Percentiles rank a stretch among this genome's conserved stretches.
Conservation (phyloP, 2,329 filamentous ascomycete species). For the Grosmannia huntii region DNA sequence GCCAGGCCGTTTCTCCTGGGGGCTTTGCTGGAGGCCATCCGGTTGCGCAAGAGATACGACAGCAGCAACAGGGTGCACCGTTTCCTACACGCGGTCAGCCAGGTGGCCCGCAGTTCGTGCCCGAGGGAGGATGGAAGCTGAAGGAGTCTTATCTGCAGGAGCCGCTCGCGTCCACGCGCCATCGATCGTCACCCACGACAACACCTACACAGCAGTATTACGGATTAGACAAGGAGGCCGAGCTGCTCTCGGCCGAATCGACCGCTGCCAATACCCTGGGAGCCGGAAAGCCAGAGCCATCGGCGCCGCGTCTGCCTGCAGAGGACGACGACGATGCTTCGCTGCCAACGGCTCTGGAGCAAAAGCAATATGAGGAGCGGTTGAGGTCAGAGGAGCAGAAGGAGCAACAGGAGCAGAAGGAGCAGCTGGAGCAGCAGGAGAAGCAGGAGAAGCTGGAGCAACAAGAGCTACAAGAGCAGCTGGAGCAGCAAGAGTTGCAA, state of each 20-base stretch:
- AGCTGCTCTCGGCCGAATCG: slow-evolving; percentile 12
- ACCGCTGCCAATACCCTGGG: background rate
- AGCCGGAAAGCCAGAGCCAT: background rate
- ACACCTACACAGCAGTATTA: slow-evolving; percentile 17
- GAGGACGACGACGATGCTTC: background rate
- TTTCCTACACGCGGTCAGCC: background rate
- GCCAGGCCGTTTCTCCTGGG: too few relatives aligned
- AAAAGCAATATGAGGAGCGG: background rate
- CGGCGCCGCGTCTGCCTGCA: background rate
- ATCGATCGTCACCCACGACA: slow-evolving; percentile 20
- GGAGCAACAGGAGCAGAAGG: background rate
- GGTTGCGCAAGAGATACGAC: background rate
- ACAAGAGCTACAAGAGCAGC: background rate
- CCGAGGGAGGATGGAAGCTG: slow-evolving; percentile 37
- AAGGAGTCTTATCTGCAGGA: slow-evolving; percentile 41
- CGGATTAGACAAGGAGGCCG: slow-evolving; percentile 41
- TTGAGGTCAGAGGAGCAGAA: background rate
- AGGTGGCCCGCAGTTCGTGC: slow-evolving; percentile 22
- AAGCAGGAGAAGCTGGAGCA: background rate
- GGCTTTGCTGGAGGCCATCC: too few relatives aligned
- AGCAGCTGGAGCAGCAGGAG: background rate
- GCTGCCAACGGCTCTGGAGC: background rate
- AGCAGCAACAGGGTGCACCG: background rate
- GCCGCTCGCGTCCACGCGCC: slow-evolving; percentile 27
- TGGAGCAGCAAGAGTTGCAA: background rate